phyloP scores from a whole-genome alignment of 768 basidiomycete genomes.

The Pseudohyphozyma bogoriensis region DNA sequence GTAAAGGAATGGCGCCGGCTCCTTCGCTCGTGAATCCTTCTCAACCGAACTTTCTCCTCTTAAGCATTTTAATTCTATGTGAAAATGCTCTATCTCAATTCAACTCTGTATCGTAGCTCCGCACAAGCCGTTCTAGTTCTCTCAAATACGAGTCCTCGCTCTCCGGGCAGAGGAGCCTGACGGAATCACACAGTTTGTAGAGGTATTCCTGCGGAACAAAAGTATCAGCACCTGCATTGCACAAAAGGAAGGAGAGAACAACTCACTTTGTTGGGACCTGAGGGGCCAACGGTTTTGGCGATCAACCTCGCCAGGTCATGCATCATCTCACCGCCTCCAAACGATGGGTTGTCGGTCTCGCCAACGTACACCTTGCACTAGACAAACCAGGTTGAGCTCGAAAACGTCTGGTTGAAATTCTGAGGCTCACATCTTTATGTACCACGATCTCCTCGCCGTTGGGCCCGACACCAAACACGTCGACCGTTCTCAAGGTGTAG shows the following conservation, averaged over 20 bases:
- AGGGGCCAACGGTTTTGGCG: conserved; percentile 68
- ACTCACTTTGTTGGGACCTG: conserved; percentile 74
- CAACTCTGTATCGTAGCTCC: too few species aligned
- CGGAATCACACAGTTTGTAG: conserved; percentile 60
- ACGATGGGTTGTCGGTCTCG: conserved; percentile 73
- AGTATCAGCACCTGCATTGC: not conserved
- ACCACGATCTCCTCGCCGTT: conserved; percentile 50
- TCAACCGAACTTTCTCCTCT: too few species aligned
- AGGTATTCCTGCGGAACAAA: conserved; percentile 63
- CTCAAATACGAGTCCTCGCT: conserved; percentile 67
- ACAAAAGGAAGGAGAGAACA: not conserved
- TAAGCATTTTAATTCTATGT: too few species aligned
- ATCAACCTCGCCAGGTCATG: conserved; percentile 58
- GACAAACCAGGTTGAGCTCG: not conserved
- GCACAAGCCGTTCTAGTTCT: conserved; percentile 55
- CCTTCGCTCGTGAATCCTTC: too few species aligned
- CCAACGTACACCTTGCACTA: conserved; percentile 69
- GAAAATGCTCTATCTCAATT: too few species aligned
- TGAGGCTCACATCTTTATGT: conserved; percentile 35
- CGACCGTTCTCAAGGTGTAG: conserved; percentile 69
- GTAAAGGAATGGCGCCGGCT: too few species aligned
- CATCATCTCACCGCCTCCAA: conserved; percentile 75
- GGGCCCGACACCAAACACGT: conserved; percentile 55
- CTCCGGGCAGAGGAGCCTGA: conserved; percentile 61
- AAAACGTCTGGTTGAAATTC: not conserved